Conservation (phyloP, 2,329 filamentous ascomycete genomes). For the Trichoderma afroharzianum region DNA sequence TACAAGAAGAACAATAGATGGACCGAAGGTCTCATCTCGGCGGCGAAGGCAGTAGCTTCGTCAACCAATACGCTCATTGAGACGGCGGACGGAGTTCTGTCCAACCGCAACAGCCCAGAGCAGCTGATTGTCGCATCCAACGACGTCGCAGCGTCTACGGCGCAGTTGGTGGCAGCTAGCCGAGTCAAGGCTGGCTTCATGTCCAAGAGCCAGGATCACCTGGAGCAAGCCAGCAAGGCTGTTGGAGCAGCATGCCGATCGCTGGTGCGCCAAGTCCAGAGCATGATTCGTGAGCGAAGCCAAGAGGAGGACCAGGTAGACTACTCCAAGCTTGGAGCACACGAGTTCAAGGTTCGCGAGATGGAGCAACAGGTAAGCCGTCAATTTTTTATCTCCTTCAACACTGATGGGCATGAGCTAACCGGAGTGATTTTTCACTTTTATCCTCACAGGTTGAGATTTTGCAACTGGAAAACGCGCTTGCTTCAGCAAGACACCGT, state of each 20-base stretch:
- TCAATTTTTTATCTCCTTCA: background rate
- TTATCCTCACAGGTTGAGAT: slow-evolving; percentile 74
- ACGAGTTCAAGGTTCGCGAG: slow-evolving; percentile 97
- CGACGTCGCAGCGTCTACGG: slow-evolving; percentile 91
- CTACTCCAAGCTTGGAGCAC: slow-evolving; percentile 80
- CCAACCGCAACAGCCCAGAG: slow-evolving; percentile 86
- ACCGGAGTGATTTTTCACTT: background rate
- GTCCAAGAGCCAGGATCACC: slow-evolving; percentile 89
- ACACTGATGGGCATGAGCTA: background rate
- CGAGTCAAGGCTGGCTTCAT: slow-evolving; percentile 98
- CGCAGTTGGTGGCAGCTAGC: slow-evolving; percentile 91
- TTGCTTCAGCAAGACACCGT: slow-evolving; percentile 73
- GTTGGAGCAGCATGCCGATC: slow-evolving; percentile 84
- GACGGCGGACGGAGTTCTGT: slow-evolving; percentile 93
- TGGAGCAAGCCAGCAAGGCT: slow-evolving; percentile 89
- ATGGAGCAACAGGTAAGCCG: slow-evolving; percentile 94
- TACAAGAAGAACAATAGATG: slow-evolving; percentile 99
- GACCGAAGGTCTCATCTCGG: slow-evolving; percentile 96
- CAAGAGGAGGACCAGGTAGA: slow-evolving; percentile 80
- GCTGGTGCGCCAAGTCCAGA: slow-evolving; percentile 89
- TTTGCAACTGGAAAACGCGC: slow-evolving; percentile 84
- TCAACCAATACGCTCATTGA: slow-evolving; percentile 97
- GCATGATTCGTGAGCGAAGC: slow-evolving; percentile 84
- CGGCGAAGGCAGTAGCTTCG: slow-evolving; percentile 89
- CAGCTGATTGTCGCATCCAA: slow-evolving; percentile 98